Evolutionary conservation across 441 rosid genomes (phyloP).

Genomic region (Flueggea neowawraea): DNA sequence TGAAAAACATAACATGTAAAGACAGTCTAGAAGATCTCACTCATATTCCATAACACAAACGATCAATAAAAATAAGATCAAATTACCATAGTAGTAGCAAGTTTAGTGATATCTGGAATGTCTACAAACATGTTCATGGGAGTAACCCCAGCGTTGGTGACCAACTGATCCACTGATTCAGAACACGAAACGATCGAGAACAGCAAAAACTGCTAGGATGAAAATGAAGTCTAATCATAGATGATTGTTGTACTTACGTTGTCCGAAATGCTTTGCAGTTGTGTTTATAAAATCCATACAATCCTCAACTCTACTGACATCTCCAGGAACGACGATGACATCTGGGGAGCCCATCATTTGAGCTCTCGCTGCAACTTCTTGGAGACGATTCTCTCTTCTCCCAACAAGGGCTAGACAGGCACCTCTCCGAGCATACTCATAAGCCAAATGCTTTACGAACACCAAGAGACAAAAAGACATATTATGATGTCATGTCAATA

Average conservation of each 20-base stretch:
- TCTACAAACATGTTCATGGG: slow-evolving; percentile 38
- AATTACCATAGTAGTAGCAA: slow-evolving; percentile 28
- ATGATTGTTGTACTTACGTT: slow-evolving; percentile 19
- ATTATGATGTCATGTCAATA: neutral
- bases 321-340: slow-evolving; percentile 30
- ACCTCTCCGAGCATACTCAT: slow-evolving; percentile 38
- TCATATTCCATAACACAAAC: too few species aligned
- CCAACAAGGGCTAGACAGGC: slow-evolving; percentile 45
- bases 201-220: too few species aligned
- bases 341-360: slow-evolving; percentile 40
- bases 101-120: slow-evolving; percentile 25
- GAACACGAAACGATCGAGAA: too few species aligned
- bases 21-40: too few species aligned
- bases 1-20: too few species aligned
- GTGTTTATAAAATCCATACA: slow-evolving; percentile 33
- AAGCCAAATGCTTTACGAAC: slow-evolving; percentile 32
- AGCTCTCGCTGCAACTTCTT: slow-evolving; percentile 27
- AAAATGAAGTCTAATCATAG: too few species aligned
- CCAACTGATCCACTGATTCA: slow-evolving; percentile 45
- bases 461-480: neutral
- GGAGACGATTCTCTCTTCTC: slow-evolving; percentile 37
- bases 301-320: slow-evolving; percentile 36
- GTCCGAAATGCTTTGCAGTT: slow-evolving; percentile 37
- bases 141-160: slow-evolving; percentile 39
- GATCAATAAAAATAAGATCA: too few species aligned